Conservation (phyloP, 345 rosid genomes). For the Garcia nutans region DNA sequence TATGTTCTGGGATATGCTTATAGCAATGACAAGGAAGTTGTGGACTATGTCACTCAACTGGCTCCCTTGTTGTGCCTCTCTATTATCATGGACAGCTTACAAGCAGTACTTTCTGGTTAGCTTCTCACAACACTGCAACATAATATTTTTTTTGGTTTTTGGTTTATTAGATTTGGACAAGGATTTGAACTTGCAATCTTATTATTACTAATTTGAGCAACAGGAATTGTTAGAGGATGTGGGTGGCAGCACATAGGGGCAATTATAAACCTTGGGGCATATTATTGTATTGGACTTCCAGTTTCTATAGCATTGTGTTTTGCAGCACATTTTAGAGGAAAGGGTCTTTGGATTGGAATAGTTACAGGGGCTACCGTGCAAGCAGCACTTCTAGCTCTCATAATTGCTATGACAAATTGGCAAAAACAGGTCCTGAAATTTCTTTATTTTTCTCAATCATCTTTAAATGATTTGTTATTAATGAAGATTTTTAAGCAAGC, state of each 20-base stretch:
- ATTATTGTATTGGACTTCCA: constrained; percentile 36
- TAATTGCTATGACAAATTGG: constrained; percentile 33
- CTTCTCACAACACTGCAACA: too few relatives aligned
- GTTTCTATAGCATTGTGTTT: constrained; percentile 30
- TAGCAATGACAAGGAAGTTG: constrained; percentile 40
- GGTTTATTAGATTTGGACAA: too few relatives aligned
- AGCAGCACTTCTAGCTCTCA: constrained; percentile 20
- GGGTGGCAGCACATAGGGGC: constrained; percentile 46
- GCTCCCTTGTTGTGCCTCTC: constrained; percentile 44
- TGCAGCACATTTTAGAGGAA: constrained; percentile 25
- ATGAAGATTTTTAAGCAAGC: background rate
- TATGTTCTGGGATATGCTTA: constrained; percentile 36
- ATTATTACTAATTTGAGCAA: too few relatives aligned
- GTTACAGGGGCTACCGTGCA: constrained; percentile 39
- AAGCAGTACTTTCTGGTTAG: constrained; percentile 45
- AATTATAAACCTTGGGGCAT: background rate
- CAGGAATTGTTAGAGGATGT: constrained; percentile 45
- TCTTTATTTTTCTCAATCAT: too few relatives aligned
- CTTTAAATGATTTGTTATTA: too few relatives aligned
- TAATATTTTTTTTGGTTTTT: too few relatives aligned
- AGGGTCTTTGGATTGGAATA: constrained; percentile 46
- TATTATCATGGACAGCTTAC: constrained; percentile 37
- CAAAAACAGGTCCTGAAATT: constrained; percentile 31
- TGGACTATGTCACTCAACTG: constrained; percentile 31
- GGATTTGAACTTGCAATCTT: too few relatives aligned